A percentile compares a stretch with the other conserved stretches of the same genome.
Evolutionary conservation across 164 flowering plant species (phyloP).

Genomic region (Cinnamomum chago): DNA sequence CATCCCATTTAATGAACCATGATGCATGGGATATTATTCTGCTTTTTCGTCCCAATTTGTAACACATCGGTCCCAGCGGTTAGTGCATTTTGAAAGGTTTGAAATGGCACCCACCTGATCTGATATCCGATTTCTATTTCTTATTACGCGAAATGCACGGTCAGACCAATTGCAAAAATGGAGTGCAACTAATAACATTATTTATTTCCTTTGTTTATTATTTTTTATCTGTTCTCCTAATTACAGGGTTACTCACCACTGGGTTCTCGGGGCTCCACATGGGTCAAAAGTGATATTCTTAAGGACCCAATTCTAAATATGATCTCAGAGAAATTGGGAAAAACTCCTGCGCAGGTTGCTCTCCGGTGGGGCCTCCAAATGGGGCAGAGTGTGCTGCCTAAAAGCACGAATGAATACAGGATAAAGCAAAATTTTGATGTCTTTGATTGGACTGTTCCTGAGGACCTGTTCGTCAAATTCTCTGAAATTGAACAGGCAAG

Average conservation of each 20-base stretch:
- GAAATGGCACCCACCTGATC: too few relatives aligned
- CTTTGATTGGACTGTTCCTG: constrained; percentile 77
- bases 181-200: too few relatives aligned
- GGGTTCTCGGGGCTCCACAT: constrained; percentile 63
- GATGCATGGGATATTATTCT: too few relatives aligned
- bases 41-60: too few relatives aligned
- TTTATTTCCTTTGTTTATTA: too few relatives aligned
- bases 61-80: too few relatives aligned
- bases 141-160: too few relatives aligned
- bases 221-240: background rate
- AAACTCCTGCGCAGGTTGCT: constrained; percentile 73
- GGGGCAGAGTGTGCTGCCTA: constrained; percentile 86
- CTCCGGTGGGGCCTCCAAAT: constrained; percentile 83
- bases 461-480: constrained; percentile 54
- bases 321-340: constrained; percentile 63
- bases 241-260: constrained; percentile 80
- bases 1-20: too few relatives aligned
- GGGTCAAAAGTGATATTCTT: constrained; percentile 45
- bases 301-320: constrained; percentile 44
- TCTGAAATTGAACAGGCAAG: constrained; percentile 74
- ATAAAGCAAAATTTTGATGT: constrained; percentile 66
- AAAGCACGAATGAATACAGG: constrained; percentile 60
- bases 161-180: too few relatives aligned
- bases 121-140: too few relatives aligned
- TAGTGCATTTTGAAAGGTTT: too few relatives aligned